Evolutionary conservation across 768 basidiomycete species (phyloP), one percentile per base, ranked within the genome.

Genomic region (Sistotremastrum suecicum): DNA sequence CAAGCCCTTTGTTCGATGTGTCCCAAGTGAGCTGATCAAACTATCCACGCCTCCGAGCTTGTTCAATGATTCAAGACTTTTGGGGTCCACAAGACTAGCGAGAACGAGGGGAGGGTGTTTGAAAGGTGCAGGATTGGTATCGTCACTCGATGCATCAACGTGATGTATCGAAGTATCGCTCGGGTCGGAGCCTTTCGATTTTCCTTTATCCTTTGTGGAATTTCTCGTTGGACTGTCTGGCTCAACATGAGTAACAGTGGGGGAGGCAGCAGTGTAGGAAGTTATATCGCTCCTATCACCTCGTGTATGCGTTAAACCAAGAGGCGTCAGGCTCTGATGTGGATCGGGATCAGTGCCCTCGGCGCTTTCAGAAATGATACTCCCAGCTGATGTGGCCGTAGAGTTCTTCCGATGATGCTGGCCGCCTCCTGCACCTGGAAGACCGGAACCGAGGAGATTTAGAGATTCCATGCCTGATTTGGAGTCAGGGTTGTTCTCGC

Each of bases 41-140:
- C 71, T 76, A 0, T 67, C 53, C 5, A 72, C 65, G 37, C 95
- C 95, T 12, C 90, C 91, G 34, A 94, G 68, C 7, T 60, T 61
- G 11, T 66, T 66, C 33, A 99, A 71, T 9, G 69, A 58, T 2
- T 80, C 71, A 7, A 91, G 51, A 50, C 68, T 80, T 64, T 95
- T 97, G 6, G 91, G 90, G 58, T 98, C 92, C 35, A 98, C 77
- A 44, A 95, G 73, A 49, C 77, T 75, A 1, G 92, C 92, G 10
- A 97, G 78, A 42, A 71, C 66, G 49, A 70, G 74, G 0, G 92
- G 87, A 46, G 77, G 78, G 56, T 80, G 79, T 7, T 56, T 58
- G 61, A 94, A 95, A 0, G 88, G 86, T 1, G 73, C 61, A 1
- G 80, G 75, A 58, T 91, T 73, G 36, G 66, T 63, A 3, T 50